A percentile compares a stretch with the other conserved stretches of the same genome.
phyloP scores from a whole-genome alignment of 2,329 filamentous ascomycete genomes.

The Didymella keratinophila region DNA sequence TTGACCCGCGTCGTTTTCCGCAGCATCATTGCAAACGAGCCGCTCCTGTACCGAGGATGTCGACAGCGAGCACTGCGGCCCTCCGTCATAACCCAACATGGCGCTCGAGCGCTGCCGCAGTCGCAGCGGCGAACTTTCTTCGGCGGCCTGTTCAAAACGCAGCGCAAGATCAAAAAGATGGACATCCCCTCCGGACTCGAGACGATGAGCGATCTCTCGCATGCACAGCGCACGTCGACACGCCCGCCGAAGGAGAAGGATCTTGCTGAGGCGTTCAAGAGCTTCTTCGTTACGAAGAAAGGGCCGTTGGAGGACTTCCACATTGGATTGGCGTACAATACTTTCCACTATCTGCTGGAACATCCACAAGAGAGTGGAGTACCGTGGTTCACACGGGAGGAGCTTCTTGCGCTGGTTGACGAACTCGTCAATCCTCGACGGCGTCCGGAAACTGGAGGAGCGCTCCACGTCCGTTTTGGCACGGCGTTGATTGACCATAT shows the following conservation, averaged over 20 bases:
- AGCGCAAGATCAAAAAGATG: slow-evolving; percentile 65
- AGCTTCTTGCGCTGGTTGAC: slow-evolving; percentile 26
- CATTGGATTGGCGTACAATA: slow-evolving; percentile 65
- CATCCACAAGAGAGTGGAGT: slow-evolving; percentile 32
- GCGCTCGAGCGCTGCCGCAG: slow-evolving; percentile 24
- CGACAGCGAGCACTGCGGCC: slow-evolving; percentile 46
- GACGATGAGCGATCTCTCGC: slow-evolving; percentile 72
- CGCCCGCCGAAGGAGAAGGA: slow-evolving; percentile 70
- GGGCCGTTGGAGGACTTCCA: slow-evolving; percentile 41
- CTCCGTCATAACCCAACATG: slow-evolving; percentile 33
- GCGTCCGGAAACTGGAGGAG: slow-evolving; percentile 48
- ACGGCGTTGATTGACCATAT: slow-evolving; percentile 43
- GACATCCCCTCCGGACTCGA: slow-evolving; percentile 75
- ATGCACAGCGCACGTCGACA: slow-evolving; percentile 67
- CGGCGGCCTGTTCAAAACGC: slow-evolving; percentile 69
- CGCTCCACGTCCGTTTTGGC: slow-evolving; percentile 53
- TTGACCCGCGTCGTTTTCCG: slow-evolving; percentile 68
- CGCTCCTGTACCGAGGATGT: slow-evolving; percentile 56
- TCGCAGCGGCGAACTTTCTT: slow-evolving; percentile 67
- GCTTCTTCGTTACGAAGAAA: slow-evolving; percentile 39
- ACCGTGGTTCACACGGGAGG: slow-evolving; percentile 42
- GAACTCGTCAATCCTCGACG: slow-evolving; percentile 27
- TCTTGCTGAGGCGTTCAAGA: slow-evolving; percentile 64
- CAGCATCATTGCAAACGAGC: slow-evolving; percentile 62
- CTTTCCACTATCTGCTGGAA: slow-evolving; percentile 67